Evolutionary conservation across 2,329 filamentous ascomycete species (phyloP), one percentile per base, ranked within the genome.

Genomic region (Claviceps capensis): DNA sequence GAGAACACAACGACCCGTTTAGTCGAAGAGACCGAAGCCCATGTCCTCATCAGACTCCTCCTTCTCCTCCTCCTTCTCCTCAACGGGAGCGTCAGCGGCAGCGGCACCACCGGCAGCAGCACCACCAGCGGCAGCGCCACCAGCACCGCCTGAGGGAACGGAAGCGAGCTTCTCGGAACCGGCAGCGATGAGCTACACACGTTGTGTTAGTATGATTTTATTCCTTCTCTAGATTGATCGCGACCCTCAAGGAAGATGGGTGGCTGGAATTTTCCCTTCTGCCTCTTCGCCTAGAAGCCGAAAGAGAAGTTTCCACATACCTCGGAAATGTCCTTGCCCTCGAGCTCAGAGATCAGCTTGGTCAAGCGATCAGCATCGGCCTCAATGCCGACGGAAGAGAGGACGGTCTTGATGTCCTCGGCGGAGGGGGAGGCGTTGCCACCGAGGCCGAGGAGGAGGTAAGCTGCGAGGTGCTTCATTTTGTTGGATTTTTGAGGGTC

Each of bases 391-490:
- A 97, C 93, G 63, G 91, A 87, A 67, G 83, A 82, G 71, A 98
- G 88, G 66, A 98, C 89, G 58, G 68, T 70, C 79, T 87, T 93
- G 81, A 98, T 76, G 71, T 97, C 90, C 62, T 73, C 72, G 66
- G 86, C 88, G 60, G 86, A 89, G 65, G 93, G 93, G 60, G 83
- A 82, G 77, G 80, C 72, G 82, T 96, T 97, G 77, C 93, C 93
- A 72, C 81, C 91, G 65, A 97, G 86, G 77, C 78, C 76, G 74
- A 97, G 88, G 71, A 98, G 91, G 70, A 98, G 89, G 83, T 95
- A 97, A 72, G 93, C 91, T 72, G 93, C 93, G 79, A 98, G 86
- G 79, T 97, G 85, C 90, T 98, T 97, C 93, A 98, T 97, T 88
- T 84, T 95, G 72, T 68, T 63, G 67, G 62, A 61, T 45, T 45